Percentiles rank a stretch among this genome's conserved stretches.
Conservation (phyloP, 805 yeast species). For the Candida germanica region DNA sequence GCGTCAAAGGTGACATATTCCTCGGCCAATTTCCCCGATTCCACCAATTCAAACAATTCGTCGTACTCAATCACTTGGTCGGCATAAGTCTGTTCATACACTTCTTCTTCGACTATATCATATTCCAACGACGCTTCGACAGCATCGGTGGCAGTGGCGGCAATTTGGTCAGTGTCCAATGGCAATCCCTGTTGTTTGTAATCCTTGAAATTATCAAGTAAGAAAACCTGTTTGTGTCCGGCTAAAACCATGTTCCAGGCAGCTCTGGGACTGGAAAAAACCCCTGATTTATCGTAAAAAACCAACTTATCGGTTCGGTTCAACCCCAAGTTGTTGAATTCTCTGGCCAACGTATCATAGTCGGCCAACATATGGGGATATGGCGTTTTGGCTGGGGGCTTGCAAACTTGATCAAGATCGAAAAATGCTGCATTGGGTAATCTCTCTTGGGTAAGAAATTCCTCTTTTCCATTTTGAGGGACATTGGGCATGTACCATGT, state of each 20-base stretch:
- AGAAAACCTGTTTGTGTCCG: constrained; percentile 66
- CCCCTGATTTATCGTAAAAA: constrained; percentile 81
- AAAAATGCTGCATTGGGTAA: constrained; percentile 67
- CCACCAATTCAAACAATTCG: constrained; percentile 58
- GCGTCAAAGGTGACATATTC: constrained; percentile 74
- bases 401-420: constrained; percentile 71
- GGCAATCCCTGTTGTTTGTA: constrained; percentile 49
- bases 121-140: constrained; percentile 18
- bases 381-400: constrained; percentile 44
- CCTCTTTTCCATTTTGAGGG: constrained; percentile 56
- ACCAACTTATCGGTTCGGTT: constrained; percentile 56
- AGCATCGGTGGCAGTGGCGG: constrained; percentile 8
- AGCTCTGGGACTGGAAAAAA: constrained; percentile 85
- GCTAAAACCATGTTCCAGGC: constrained; percentile 85
- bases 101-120: constrained; percentile 19
- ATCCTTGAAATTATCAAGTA: constrained; percentile 65
- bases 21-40: constrained; percentile 39
- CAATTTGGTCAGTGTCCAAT: constrained; percentile 35
- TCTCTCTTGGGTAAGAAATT: constrained; percentile 53
- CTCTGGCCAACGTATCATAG: constrained; percentile 48
- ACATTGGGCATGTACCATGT: constrained; percentile 90
- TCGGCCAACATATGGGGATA: constrained; percentile 93
- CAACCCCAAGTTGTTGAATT: constrained; percentile 57
- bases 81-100: constrained; percentile 30
- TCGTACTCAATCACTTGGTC: constrained; percentile 65